Conservation (phyloP, 23 red algal species). For the Gracilaria vermiculophylla region DNA sequence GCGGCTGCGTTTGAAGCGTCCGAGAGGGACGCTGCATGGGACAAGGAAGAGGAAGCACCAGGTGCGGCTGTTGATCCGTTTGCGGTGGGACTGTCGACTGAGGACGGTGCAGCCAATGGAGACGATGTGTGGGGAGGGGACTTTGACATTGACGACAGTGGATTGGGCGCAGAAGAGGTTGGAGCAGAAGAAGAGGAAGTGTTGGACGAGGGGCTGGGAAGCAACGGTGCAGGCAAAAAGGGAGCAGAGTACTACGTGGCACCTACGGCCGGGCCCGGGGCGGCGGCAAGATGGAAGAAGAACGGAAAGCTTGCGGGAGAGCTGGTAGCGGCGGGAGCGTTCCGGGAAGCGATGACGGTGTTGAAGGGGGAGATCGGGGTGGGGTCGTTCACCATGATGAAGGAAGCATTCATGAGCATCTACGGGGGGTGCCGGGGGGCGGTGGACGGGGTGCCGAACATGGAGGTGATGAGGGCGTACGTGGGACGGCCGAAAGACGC, state of each 20-base stretch:
- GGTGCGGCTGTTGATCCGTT: constrained; percentile 71
- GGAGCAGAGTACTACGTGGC: constrained; percentile 79
- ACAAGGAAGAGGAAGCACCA: constrained; percentile 45
- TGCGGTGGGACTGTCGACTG: constrained; percentile 55
- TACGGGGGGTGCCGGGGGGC: constrained; percentile 61
- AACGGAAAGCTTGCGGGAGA: constrained; percentile 69
- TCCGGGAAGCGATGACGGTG: constrained; percentile 76
- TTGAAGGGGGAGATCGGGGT: constrained; percentile 71
- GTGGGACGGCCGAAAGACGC: constrained; percentile 30
- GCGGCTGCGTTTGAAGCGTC: constrained; percentile 79
- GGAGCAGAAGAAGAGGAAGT: constrained; percentile 35
- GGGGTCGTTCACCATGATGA: constrained; percentile 47
- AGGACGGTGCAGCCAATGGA: constrained; percentile 50
- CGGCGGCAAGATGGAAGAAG: constrained; percentile 56
- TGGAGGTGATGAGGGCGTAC: constrained; percentile 41
- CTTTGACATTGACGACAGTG: constrained; percentile 67
- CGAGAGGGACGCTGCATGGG: constrained; percentile 68
- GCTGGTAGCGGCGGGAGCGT: constrained; percentile 82
- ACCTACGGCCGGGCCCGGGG: constrained; percentile 55
- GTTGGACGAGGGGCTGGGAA: constrained; percentile 31
- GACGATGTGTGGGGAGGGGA: constrained; percentile 81
- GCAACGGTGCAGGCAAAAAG: background rate
- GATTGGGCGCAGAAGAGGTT: constrained; percentile 13
- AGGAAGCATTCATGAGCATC: constrained; percentile 61
- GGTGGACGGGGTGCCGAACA: constrained; percentile 40